These are phyloP conservation scores for Parasarocladium wereldwijsianum DNA, from an alignment of 2,329 filamentous ascomycete genomes.

Conservation along the genomic window DNA sequence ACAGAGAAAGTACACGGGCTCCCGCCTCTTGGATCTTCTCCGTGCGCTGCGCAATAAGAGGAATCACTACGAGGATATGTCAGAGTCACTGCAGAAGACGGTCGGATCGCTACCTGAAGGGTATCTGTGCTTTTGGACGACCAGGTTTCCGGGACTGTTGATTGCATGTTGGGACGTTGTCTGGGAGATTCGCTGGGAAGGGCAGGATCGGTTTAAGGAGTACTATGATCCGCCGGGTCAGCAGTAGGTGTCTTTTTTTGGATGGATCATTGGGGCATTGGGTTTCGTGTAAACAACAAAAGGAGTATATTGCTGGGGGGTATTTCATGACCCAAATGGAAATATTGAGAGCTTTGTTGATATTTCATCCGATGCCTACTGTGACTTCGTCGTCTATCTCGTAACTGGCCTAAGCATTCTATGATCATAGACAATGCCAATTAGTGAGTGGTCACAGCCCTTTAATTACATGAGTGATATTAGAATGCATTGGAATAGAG, in stretches of 20 bases:
- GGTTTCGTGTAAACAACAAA: too few relatives aligned
- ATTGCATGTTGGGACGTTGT: conserved; percentile 68
- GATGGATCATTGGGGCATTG: too few relatives aligned
- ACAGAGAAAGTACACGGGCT: conserved; percentile 86
- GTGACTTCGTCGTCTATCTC: too few relatives aligned
- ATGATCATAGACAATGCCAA: too few relatives aligned
- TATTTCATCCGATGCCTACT: too few relatives aligned
- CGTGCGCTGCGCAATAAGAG: conserved; percentile 88
- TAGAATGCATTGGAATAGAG: too few relatives aligned
- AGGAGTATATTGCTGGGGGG: too few relatives aligned
- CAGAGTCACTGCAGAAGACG: conserved; percentile 52
- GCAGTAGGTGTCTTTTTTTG: conserved; percentile 9
- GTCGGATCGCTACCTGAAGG: conserved; percentile 67
- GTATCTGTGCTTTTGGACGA: conserved; percentile 73
- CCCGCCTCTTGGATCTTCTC: conserved; percentile 69
- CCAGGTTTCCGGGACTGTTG: conserved; percentile 62
- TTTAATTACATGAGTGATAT: too few relatives aligned
- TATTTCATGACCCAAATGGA: too few relatives aligned
- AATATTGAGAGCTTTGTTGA: too few relatives aligned
- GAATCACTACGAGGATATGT: conserved; percentile 96
- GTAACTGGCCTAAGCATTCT: too few relatives aligned
- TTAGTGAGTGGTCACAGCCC: too few relatives aligned
- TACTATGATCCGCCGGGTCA: conserved; percentile 45
- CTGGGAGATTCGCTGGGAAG: conserved; percentile 47
- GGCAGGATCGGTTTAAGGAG: conserved; percentile 51